phyloP scores from a whole-genome alignment of 192 early-diverging fungal species.

The Phlyctochytrium bullatum region DNA sequence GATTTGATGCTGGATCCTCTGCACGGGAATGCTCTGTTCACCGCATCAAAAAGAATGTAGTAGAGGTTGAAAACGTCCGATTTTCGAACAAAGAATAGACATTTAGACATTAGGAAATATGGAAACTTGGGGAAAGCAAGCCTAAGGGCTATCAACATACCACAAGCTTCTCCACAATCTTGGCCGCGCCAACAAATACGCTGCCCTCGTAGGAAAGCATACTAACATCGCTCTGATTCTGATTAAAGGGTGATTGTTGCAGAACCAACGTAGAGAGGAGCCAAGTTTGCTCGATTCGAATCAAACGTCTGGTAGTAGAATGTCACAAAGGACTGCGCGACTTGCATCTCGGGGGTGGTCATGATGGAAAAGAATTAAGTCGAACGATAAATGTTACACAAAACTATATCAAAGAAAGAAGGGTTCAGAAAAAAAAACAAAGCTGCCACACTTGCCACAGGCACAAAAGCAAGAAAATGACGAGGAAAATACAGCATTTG shows the following conservation, averaged over 20 bases:
- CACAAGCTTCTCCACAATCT: slow-evolving; percentile 75
- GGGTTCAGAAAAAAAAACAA: no score
- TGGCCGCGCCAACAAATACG: slow-evolving; percentile 53
- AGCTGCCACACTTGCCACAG: no score
- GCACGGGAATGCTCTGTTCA: slow-evolving; percentile 71
- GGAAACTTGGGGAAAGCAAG: no score
- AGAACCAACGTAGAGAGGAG: slow-evolving; percentile 74
- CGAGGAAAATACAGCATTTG: no score
- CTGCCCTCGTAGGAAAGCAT: slow-evolving; percentile 87
- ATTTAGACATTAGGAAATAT: background rate
- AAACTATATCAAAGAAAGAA: no score
- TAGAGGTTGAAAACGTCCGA: no score
- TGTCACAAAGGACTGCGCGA: slow-evolving; percentile 73
- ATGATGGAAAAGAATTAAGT: no score
- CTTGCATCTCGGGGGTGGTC: no score
- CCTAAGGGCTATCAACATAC: no score
- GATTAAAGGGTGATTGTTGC: background rate
- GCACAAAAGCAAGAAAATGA: no score
- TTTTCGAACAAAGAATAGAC: background rate
- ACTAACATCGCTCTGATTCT: slow-evolving; percentile 67
- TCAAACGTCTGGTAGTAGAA: slow-evolving; percentile 92
- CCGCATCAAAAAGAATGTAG: background rate
- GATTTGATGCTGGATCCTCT: slow-evolving; percentile 68
- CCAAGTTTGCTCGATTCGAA: slow-evolving; percentile 58
- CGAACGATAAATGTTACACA: no score